Percentiles rank a stretch among this genome's conserved stretches.
These are phyloP conservation scores for Trichomonas gallinae DNA, from an alignment of 208 protist genomes.

Conservation along the genomic window DNA sequence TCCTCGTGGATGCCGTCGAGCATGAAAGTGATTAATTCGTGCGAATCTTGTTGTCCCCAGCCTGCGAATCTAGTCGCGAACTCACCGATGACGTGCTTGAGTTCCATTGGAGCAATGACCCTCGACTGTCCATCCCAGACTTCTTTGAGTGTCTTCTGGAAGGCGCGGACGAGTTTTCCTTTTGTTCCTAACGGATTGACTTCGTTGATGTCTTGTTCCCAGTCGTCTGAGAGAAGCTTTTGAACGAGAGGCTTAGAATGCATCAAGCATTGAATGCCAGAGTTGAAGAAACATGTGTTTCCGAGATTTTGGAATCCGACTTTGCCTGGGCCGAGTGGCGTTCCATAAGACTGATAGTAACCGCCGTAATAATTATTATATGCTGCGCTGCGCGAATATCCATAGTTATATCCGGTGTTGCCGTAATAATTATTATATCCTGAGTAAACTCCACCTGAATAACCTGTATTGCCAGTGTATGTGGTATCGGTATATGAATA, in stretches of 20 bases:
- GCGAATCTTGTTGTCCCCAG: conserved; percentile 39
- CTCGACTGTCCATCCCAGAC: conserved; percentile 22
- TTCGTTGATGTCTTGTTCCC: conserved; percentile 25
- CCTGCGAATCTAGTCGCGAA: conserved; percentile 25
- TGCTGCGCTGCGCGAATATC: not conserved
- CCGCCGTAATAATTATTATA: not conserved
- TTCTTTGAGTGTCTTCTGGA: not conserved
- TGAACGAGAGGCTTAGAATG: conserved; percentile 59
- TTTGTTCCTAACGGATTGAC: conserved; percentile 22
- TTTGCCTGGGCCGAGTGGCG: not conserved
- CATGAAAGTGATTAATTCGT: conserved; percentile 51
- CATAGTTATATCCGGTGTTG: not conserved
- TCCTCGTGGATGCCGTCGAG: conserved; percentile 68
- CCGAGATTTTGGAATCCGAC: conserved; percentile 70
- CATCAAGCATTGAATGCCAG: conserved; percentile 70
- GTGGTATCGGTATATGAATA: too few species aligned
- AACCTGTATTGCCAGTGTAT: not conserved
- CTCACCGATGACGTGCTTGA: conserved; percentile 39
- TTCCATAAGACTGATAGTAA: not conserved
- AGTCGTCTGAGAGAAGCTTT: conserved; percentile 6
- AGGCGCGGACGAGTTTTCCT: conserved; percentile 26
- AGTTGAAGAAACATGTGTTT: conserved; percentile 93
- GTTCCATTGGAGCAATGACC: conserved; percentile 15
- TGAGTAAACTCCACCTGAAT: not conserved
- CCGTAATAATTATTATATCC: not conserved